Evolutionary conservation across 352 stramenopile genomes (phyloP), one percentile per base, ranked within the genome.

Genomic region (Phytophthora citrophthora): DNA sequence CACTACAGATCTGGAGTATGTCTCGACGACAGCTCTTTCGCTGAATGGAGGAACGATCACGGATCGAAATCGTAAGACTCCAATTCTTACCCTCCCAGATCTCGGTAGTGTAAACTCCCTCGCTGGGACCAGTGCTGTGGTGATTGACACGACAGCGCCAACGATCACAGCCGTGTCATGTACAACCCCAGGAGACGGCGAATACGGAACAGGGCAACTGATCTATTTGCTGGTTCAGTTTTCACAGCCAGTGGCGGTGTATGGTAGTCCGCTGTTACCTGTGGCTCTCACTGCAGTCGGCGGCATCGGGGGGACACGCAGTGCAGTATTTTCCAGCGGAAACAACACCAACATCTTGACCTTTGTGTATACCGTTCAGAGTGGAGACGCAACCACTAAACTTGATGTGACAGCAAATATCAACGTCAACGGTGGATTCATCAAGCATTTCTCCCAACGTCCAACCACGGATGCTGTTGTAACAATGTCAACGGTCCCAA

Each of bases 101-200:
- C 39, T 84, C 24, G 76, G 59, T 5, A 82, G 68, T 9, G 32
- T 68, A 7, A 61, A 60, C 15, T 92, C 86, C 9, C 49, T 91
- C 2, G 66, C 68, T 13, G 76, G 74, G 23, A 84, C 72, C 8
- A 91, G 78, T 38, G 69, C 54, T 34, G 72, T 95, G 4, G 58
- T 80, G 2, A 91, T 96, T 40, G 75, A 95, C 40, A 92, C 86
- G 12, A 90, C 83, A 4, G 55, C 82, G 0, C 88, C 88, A n/a
- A 38, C 61, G 1, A 88, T 96, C 40, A 61, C 64, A 2, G 83
- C 76, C 1, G 74, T 96, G 7, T 76, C 54, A 1, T 91, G 76
- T 41, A 26, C 47, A 3, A 68, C 55, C 0, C 82, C 86, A 26
- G 86, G 85, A 1, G 61, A 90, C 43, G 88, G 86, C 4, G 83